phyloP scores from a whole-genome alignment of 1,139 yeast genomes.

The Yamadazyma atlantica region DNA sequence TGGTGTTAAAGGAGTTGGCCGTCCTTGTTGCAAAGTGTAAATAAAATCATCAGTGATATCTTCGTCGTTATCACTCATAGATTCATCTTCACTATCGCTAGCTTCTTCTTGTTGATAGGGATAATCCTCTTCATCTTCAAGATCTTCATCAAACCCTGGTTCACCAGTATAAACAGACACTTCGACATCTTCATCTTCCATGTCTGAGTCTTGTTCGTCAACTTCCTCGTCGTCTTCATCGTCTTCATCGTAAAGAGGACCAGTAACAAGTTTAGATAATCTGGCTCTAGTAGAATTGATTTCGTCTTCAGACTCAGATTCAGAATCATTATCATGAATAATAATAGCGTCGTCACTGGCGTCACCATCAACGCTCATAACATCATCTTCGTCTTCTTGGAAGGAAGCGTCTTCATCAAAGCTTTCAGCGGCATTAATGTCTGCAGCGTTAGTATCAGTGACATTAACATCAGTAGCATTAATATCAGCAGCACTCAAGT shows the following conservation, averaged over 20 bases:
- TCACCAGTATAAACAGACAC: background rate
- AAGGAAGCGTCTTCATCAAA: background rate
- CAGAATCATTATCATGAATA: background rate
- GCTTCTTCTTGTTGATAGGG: conserved; percentile 1
- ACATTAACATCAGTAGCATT: background rate
- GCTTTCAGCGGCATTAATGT: background rate
- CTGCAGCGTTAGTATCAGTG: too few species aligned
- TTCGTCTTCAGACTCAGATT: conserved; percentile 2
- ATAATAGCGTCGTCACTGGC: conserved; percentile 1
- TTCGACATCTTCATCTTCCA: too few species aligned
- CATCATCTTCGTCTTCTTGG: background rate
- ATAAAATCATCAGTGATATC: background rate
- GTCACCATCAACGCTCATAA: background rate
- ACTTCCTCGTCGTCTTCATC: conserved; percentile 2
- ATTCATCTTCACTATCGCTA: too few species aligned
- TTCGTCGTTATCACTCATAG: background rate
- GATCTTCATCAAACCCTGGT: background rate
- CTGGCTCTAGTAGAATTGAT: background rate
- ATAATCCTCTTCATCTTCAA: conserved; percentile 1
- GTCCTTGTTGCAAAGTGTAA: too few species aligned
- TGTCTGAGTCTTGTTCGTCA: conserved; percentile 1
- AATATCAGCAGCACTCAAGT: too few species aligned
- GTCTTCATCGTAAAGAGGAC: background rate
- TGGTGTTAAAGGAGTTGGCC: too few species aligned
- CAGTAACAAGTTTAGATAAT: background rate